phyloP scores from a whole-genome alignment of 2,329 filamentous ascomycete species.

The Trichoderma sp. region DNA sequence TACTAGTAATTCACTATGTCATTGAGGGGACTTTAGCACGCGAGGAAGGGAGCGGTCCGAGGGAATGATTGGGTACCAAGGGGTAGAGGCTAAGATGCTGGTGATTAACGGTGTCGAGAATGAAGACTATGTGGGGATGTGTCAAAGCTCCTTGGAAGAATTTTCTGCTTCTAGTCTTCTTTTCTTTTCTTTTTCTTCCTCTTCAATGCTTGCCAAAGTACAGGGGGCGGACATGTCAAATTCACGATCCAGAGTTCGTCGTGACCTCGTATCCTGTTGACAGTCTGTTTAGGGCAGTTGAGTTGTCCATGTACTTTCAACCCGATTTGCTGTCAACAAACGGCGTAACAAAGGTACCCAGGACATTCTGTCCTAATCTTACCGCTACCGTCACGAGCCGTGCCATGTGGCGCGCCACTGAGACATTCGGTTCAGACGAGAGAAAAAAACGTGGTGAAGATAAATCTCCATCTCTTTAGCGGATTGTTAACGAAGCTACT shows the following conservation, averaged over 20 bases:
- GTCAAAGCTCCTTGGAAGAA: constrained; percentile 2
- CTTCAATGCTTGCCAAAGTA: neutral
- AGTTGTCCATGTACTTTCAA: neutral
- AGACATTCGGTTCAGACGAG: neutral
- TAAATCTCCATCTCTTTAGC: constrained; percentile 24
- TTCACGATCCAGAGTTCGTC: neutral
- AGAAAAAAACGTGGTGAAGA: constrained; percentile 17
- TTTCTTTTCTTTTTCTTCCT: neutral
- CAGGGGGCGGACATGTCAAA: neutral
- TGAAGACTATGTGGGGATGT: constrained; percentile 19
- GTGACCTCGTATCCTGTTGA: neutral
- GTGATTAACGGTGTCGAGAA: neutral
- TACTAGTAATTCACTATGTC: neutral
- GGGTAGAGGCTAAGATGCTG: neutral
- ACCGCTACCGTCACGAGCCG: neutral
- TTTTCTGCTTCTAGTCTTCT: neutral
- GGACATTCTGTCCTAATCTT: neutral
- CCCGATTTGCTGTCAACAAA: neutral
- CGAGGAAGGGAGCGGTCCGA: constrained; percentile 15
- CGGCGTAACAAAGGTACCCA: neutral
- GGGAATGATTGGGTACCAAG: constrained; percentile 13
- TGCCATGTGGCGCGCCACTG: neutral
- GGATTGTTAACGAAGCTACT: constrained; percentile 30
- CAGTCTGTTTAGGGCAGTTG: neutral
- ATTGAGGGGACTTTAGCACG: constrained; percentile 3